Conservation (phyloP, 1,284 basidiomycete genomes). For the Papiliotrema terrestris region DNA sequence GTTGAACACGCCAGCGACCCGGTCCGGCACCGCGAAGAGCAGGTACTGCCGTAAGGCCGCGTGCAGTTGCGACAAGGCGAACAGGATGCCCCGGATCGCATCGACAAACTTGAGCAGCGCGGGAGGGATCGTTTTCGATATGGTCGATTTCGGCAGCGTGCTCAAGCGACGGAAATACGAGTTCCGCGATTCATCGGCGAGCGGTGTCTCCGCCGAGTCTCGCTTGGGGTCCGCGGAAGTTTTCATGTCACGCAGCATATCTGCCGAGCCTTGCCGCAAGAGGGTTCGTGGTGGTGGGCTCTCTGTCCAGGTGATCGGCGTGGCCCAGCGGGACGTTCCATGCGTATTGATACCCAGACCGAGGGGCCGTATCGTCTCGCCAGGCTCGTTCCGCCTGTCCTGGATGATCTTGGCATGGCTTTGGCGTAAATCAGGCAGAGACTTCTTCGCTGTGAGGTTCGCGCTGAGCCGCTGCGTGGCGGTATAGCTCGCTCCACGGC, state of each 20-base stretch:
- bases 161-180: constrained; percentile 87
- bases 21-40: constrained; percentile 77
- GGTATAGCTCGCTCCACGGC: constrained; percentile 43
- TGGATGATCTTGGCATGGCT: constrained; percentile 53
- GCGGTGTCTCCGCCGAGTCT: constrained; percentile 26
- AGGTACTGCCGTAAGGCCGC: constrained; percentile 86
- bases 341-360: constrained; percentile 31
- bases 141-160: constrained; percentile 64
- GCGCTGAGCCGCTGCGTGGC: constrained; percentile 41
- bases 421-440: constrained; percentile 77
- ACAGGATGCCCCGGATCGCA: constrained; percentile 84
- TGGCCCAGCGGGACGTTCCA: constrained; percentile 10
- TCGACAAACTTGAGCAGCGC: constrained; percentile 75
- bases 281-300: constrained; percentile 13
- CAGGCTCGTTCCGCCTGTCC: constrained; percentile 32
- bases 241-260: constrained; percentile 18
- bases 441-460: constrained; percentile 67
- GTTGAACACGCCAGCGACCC: constrained; percentile 72
- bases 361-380: constrained; percentile 24
- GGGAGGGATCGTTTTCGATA: constrained; percentile 68
- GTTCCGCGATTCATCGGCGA: constrained; percentile 72
- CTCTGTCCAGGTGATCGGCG: constrained; percentile 4
- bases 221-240: constrained; percentile 2
- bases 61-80: constrained; percentile 88
- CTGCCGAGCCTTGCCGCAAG: constrained; percentile 26